Conservation (phyloP, 2,329 filamentous ascomycete species). For the Aureobasidium sp. region DNA sequence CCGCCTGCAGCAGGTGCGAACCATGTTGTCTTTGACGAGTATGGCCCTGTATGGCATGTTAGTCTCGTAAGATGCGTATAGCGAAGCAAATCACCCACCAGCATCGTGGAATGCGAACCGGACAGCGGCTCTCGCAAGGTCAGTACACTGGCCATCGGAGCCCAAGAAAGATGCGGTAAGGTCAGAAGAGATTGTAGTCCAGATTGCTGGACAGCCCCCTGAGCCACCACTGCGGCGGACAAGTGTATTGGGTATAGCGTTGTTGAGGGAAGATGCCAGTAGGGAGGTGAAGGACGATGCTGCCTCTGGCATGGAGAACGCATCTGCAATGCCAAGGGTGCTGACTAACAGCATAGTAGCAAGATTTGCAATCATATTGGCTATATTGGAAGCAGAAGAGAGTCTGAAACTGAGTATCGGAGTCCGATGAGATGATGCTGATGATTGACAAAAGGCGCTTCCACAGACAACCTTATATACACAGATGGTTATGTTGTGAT, state of each 20-base stretch:
- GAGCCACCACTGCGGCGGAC: neutral
- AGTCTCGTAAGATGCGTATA: neutral
- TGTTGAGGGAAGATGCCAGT: slow-evolving; percentile 10
- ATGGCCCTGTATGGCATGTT: slow-evolving; percentile 15
- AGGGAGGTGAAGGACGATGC: neutral
- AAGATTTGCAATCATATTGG: neutral
- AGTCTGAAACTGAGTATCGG: neutral
- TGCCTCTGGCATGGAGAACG: neutral
- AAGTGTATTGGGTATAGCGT: slow-evolving; percentile 7
- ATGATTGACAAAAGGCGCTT: neutral
- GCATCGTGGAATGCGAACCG: slow-evolving; percentile 30
- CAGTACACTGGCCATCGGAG: slow-evolving; percentile 26
- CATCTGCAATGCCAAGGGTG: neutral
- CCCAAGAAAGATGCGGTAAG: slow-evolving; percentile 25
- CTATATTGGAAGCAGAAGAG: neutral
- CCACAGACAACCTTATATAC: neutral
- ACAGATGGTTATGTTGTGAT: neutral
- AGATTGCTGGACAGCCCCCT: slow-evolving; percentile 25
- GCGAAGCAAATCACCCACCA: neutral
- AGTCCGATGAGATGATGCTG: neutral
- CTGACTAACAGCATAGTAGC: neutral
- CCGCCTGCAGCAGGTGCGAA: slow-evolving; percentile 30
- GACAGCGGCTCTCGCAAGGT: slow-evolving; percentile 29
- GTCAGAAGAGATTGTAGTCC: slow-evolving; percentile 26
- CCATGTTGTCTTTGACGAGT: slow-evolving; percentile 19